Percentiles rank a stretch among this genome's conserved stretches.
These are phyloP conservation scores for Oenanthe sinensis DNA, from an alignment of 129 eudicot genomes.

Conservation along the genomic window DNA sequence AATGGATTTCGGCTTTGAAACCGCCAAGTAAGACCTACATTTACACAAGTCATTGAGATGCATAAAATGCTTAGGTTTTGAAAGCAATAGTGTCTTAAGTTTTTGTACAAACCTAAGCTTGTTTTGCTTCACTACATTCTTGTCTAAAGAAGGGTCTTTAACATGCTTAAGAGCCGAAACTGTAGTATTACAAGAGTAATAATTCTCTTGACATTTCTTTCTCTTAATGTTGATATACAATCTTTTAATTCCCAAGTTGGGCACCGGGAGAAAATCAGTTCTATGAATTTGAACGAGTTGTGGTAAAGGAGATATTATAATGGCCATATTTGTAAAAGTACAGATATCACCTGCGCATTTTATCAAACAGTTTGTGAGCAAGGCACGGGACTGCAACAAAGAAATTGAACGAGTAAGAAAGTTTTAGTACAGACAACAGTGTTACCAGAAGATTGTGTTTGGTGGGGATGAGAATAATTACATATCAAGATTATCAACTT, in stretches of 20 bases:
- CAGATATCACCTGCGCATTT: conserved; percentile 1
- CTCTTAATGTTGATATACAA: background rate
- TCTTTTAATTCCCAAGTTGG: background rate
- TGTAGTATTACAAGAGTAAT: conserved; percentile 10
- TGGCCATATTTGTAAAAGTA: conserved; percentile 29
- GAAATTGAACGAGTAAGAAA: too few species aligned
- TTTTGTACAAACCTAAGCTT: conserved; percentile 81
- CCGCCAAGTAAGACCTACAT: conserved; percentile 61
- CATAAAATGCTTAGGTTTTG: conserved; percentile 86
- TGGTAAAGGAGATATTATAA: conserved; percentile 23
- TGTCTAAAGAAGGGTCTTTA: conserved; percentile 68
- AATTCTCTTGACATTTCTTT: conserved; percentile 14
- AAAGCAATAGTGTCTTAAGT: conserved; percentile 70
- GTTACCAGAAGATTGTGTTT: background rate
- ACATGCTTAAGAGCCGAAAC: conserved; percentile 49
- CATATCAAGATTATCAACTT: background rate
- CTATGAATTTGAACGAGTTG: conserved; percentile 13
- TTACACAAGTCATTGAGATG: conserved; percentile 54
- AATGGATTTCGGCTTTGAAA: conserved; percentile 64
- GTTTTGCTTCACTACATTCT: conserved; percentile 70
- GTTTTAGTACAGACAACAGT: too few species aligned
- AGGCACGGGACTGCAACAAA: background rate
- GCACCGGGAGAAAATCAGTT: conserved; percentile 29
- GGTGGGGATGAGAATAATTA: background rate
- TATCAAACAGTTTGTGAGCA: conserved; percentile 8